These are phyloP conservation scores for Jatropha curcas DNA, from an alignment of 345 rosid species.

Conservation along the genomic window DNA sequence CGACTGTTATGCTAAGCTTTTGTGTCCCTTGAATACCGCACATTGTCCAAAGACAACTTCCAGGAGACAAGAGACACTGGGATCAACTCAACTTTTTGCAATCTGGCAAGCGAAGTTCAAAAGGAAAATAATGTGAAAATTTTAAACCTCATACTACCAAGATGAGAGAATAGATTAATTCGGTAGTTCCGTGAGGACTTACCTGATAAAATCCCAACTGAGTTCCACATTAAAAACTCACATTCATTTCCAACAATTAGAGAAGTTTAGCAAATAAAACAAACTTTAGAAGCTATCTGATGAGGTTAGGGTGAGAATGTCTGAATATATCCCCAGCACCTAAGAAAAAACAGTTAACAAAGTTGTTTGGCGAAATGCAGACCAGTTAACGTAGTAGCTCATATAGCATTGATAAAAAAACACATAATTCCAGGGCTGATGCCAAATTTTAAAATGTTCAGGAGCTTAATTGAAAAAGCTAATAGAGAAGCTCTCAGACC, in stretches of 20 bases:
- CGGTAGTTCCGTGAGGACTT: conserved; percentile 12
- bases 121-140: background rate
- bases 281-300: conserved; percentile 74
- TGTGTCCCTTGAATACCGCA: conserved; percentile 94
- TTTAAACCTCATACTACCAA: conserved; percentile 10
- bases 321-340: conserved; percentile 88
- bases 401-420: conserved; percentile 12
- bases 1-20: conserved; percentile 88
- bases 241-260: conserved; percentile 99
- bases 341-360: conserved; percentile 59
- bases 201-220: conserved; percentile 99
- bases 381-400: conserved; percentile 98
- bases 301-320: conserved; percentile 60
- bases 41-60: conserved; percentile 93
- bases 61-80: conserved; percentile 86
- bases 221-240: conserved; percentile 99
- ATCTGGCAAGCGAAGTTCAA: conserved; percentile 51
- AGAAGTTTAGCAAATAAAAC: conserved; percentile 93
- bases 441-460: background rate
- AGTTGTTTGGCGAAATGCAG: conserved; percentile 96
- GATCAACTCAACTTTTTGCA: conserved; percentile 97
- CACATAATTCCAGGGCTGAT: conserved; percentile 23
- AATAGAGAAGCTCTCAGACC: background rate
- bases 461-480: conserved; percentile 2
- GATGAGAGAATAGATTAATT: conserved; percentile 1